phyloP scores from a whole-genome alignment of 225 moss, liverwort and hornwort species.

The Takakia lepidozioides region DNA sequence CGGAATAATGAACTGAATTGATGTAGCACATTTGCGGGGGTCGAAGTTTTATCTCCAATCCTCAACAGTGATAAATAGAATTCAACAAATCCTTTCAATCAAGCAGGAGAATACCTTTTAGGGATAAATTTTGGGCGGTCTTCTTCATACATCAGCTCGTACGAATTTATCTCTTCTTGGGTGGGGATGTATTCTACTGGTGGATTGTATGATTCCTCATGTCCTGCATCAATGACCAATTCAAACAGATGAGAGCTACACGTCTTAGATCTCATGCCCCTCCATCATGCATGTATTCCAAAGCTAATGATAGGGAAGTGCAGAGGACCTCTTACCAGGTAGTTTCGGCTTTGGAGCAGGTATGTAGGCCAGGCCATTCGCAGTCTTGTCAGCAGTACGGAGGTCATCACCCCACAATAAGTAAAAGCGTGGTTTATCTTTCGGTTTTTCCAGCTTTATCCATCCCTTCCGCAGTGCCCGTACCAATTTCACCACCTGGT shows the following conservation, averaged over 20 bases:
- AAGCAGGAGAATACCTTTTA: too few species aligned
- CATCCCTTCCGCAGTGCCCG: conserved; percentile 91
- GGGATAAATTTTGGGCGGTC: conserved; percentile 98
- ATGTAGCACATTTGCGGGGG: too few species aligned
- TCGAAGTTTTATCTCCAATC: too few species aligned
- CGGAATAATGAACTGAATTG: too few species aligned
- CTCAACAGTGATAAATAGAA: too few species aligned
- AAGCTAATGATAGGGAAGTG: too few species aligned
- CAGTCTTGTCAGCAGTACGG: conserved; percentile 60
- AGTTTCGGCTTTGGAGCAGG: conserved; percentile 87
- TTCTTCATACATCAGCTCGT: conserved; percentile 94
- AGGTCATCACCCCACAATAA: conserved; percentile 91
- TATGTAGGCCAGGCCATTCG: conserved; percentile 83
- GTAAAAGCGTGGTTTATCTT: conserved; percentile 75
- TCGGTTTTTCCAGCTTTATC: conserved; percentile 78
- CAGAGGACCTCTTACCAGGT: conserved; percentile 40
- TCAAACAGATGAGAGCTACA: too few species aligned
- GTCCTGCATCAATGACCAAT: conserved; percentile 38
- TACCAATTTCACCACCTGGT: conserved; percentile 90
- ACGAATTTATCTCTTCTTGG: conserved; percentile 77
- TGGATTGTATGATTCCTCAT: conserved; percentile 84
- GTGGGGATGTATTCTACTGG: conserved; percentile 89
- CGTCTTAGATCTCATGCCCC: too few species aligned
- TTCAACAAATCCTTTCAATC: too few species aligned
- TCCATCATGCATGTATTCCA: too few species aligned